phyloP scores from a whole-genome alignment of 148 eudicot genomes.

The Salicornia ramosissima region DNA sequence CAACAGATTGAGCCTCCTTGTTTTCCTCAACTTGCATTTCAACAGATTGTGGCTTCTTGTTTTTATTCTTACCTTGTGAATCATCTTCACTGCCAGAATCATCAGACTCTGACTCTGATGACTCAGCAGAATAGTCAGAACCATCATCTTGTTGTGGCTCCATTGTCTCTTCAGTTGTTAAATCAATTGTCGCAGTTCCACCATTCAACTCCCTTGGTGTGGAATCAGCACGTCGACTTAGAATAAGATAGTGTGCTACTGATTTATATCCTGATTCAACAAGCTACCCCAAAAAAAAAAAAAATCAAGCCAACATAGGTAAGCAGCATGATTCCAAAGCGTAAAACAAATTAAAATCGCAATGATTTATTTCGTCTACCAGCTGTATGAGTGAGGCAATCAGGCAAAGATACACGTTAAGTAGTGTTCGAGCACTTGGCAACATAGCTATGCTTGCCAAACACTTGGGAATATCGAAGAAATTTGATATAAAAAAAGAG shows the following conservation, averaged over 20 bases:
- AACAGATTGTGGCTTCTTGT: not conserved
- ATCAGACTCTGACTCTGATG: constrained; percentile 24
- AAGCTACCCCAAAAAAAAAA: constrained; percentile 38
- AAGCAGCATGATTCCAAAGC: not conserved
- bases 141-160: constrained; percentile 17
- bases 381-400: not conserved
- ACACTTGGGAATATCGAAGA: not conserved
- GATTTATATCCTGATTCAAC: constrained; percentile 52
- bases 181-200: constrained; percentile 19
- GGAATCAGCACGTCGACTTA: constrained; percentile 29
- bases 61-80: constrained; percentile 1
- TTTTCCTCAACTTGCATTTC: constrained; percentile 1
- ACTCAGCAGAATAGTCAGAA: constrained; percentile 25
- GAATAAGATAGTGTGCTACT: constrained; percentile 68
- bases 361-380: not conserved
- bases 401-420: not conserved
- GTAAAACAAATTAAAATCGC: too few species aligned
- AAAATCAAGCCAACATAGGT: not conserved
- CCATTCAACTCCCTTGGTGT: constrained; percentile 19
- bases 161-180: constrained; percentile 6
- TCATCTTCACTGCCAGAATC: constrained; percentile 24
- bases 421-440: not conserved
- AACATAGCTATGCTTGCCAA: not conserved
- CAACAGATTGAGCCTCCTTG: too few species aligned
- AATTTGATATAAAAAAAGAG: not conserved